These are phyloP conservation scores for Mycena albidolilacea DNA, from an alignment of 768 basidiomycete species.

Conservation along the genomic window DNA sequence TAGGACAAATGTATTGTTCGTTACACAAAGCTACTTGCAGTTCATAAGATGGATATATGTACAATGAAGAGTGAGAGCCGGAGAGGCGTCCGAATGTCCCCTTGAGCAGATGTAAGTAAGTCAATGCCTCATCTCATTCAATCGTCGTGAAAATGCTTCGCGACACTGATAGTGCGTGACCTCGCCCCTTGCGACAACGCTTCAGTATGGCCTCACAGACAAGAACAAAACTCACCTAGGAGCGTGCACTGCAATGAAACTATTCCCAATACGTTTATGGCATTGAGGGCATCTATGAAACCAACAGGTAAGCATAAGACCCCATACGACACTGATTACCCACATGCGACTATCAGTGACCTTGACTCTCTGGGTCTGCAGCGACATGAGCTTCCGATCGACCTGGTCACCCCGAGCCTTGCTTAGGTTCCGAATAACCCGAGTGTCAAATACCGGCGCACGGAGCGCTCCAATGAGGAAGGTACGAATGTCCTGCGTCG, in stretches of 20 bases:
- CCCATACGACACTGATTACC: conserved; percentile 49
- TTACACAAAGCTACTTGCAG: too few species aligned
- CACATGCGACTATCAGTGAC: conserved; percentile 95
- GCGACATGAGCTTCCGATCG: conserved; percentile 76
- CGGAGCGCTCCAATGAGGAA: conserved; percentile 84
- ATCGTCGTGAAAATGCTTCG: conserved; percentile 78
- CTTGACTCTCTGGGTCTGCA: conserved; percentile 88
- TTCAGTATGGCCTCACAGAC: neutral
- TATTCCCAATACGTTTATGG: conserved; percentile 92
- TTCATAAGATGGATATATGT: too few species aligned
- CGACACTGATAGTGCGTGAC: conserved; percentile 98
- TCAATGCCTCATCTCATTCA: conserved; percentile 59
- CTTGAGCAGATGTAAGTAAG: neutral
- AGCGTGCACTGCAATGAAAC: conserved; percentile 94
- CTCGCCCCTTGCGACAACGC: conserved; percentile 77
- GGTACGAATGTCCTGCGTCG: conserved; percentile 81
- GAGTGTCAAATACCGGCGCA: conserved; percentile 76
- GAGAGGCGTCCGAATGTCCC: too few species aligned
- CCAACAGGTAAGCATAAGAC: conserved; percentile 25
- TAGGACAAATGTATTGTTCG: too few species aligned
- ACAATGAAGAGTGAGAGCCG: too few species aligned
- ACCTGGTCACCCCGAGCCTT: conserved; percentile 86
- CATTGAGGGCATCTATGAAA: conserved; percentile 90
- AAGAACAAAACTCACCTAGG: conserved; percentile 72
- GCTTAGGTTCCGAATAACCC: conserved; percentile 77